A percentile compares a stretch with the other conserved stretches of the same genome.
Evolutionary conservation across 2,329 filamentous ascomycete genomes (phyloP).

Genomic region (Neospermospora avenae): DNA sequence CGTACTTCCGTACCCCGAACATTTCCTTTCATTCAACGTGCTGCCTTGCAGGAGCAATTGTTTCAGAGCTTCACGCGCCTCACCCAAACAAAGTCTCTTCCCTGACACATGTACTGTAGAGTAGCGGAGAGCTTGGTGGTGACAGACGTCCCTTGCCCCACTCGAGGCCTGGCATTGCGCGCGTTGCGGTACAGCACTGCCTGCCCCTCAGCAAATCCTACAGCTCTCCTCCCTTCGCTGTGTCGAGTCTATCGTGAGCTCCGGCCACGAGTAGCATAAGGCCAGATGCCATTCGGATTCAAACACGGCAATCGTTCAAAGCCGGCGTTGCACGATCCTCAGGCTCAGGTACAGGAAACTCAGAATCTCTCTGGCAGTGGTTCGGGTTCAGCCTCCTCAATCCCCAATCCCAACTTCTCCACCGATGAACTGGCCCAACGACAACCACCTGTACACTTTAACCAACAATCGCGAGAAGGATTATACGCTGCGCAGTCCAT

Average conservation of each 20-base stretch:
- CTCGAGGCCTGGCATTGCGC: background rate
- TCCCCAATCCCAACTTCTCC: constrained; percentile 9
- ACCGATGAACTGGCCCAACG: constrained; percentile 17
- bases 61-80: constrained; percentile 14
- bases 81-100: constrained; percentile 4
- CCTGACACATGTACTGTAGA: constrained; percentile 7
- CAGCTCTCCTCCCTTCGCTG: background rate
- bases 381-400: constrained; percentile 13
- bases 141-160: constrained; percentile 4
- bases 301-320: constrained; percentile 35
- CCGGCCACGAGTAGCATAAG: constrained; percentile 25
- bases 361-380: constrained; percentile 10
- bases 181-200: constrained; percentile 8
- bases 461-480: constrained; percentile 14
- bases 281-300: constrained; percentile 35
- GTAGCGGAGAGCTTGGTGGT: constrained; percentile 1
- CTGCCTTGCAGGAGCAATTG: constrained; percentile 16
- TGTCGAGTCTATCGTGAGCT: constrained; percentile 26
- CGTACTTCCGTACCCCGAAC: background rate
- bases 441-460: constrained; percentile 10
- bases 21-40: constrained; percentile 8
- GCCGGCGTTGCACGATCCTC: constrained; percentile 32
- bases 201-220: background rate
- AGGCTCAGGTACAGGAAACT: constrained; percentile 7
- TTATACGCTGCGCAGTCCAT: constrained; percentile 28